Percentiles rank a stretch among this genome's conserved stretches.
Conservation (phyloP, 2,329 filamentous ascomycete genomes). For the Colletotrichum orchidophilum region DNA sequence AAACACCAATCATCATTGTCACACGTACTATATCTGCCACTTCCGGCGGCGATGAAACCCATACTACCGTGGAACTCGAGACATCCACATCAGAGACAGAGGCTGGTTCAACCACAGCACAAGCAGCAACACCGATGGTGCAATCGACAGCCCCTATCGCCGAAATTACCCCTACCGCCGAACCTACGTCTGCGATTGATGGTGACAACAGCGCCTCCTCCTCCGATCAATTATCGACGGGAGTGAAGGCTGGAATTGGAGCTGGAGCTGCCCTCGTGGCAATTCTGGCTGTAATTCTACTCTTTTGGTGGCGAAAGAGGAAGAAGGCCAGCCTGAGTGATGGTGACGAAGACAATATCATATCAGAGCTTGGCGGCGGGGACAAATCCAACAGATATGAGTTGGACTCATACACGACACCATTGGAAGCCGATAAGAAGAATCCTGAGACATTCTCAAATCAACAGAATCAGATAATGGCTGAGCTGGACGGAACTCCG, state of each 20-base stretch:
- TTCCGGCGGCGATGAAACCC: not conserved
- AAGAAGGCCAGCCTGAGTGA: not conserved
- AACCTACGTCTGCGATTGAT: not conserved
- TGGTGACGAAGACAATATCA: not conserved
- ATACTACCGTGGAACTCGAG: not conserved
- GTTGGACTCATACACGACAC: not conserved
- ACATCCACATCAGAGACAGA: not conserved
- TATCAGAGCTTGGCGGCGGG: not conserved
- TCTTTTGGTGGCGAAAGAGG: not conserved
- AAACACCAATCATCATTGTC: not conserved
- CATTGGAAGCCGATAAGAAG: not conserved
- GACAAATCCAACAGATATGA: not conserved
- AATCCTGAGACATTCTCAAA: not conserved
- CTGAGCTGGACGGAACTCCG: not conserved
- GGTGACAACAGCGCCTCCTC: not conserved
- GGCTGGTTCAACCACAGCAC: not conserved
- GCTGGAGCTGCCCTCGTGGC: not conserved
- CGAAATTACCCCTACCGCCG: no score
- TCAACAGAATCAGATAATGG: not conserved
- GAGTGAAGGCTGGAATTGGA: not conserved
- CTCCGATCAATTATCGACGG: not conserved
- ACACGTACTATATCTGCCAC: not conserved
- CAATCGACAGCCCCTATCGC: not conserved
- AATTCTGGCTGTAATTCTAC: not conserved
- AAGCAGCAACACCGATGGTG: not conserved